A percentile compares a stretch with the other conserved stretches of the same genome.
Evolutionary conservation across 75 land plant genomes (phyloP).

Genomic region (Cupressus sempervirens): DNA sequence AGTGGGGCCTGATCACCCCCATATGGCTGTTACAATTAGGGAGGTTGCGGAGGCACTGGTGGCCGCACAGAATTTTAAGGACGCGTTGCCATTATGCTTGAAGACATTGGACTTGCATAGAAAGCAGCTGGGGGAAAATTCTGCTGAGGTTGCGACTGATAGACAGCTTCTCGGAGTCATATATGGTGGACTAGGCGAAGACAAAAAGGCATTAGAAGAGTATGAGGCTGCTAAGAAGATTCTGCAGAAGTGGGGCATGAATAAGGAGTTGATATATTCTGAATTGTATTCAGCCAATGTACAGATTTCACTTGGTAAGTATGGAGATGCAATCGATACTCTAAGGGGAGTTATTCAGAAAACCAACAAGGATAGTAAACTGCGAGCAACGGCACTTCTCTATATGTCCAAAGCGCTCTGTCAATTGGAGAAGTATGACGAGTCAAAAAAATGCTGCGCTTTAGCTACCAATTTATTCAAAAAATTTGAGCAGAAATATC

Average conservation of each 20-base stretch:
- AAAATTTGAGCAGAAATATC: slow-evolving; percentile 24
- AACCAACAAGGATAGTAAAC: slow-evolving; percentile 48
- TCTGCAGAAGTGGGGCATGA: slow-evolving; percentile 57
- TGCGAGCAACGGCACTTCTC: slow-evolving; percentile 36
- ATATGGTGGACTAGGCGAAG: slow-evolving; percentile 71
- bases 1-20: slow-evolving; percentile 44
- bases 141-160: slow-evolving; percentile 75
- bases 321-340: slow-evolving; percentile 54
- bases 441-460: slow-evolving; percentile 47
- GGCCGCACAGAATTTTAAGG: slow-evolving; percentile 54
- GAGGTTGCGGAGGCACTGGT: slow-evolving; percentile 71
- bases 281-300: slow-evolving; percentile 77
- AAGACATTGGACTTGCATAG: slow-evolving; percentile 70
- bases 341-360: slow-evolving; percentile 50
- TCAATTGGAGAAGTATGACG: slow-evolving; percentile 35
- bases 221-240: slow-evolving; percentile 49
- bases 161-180: slow-evolving; percentile 64
- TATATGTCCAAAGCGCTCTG: slow-evolving; percentile 46
- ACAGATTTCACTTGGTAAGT: slow-evolving; percentile 65
- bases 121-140: slow-evolving; percentile 44
- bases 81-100: slow-evolving; percentile 61
- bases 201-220: slow-evolving; percentile 73
- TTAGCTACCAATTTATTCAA: slow-evolving; percentile 41
- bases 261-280: slow-evolving; percentile 45
- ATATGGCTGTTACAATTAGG: slow-evolving; percentile 45